Evolutionary conservation across 495 filamentous ascomycete genomes (phyloP).

Genomic region (Penicillium simplicissimum): DNA sequence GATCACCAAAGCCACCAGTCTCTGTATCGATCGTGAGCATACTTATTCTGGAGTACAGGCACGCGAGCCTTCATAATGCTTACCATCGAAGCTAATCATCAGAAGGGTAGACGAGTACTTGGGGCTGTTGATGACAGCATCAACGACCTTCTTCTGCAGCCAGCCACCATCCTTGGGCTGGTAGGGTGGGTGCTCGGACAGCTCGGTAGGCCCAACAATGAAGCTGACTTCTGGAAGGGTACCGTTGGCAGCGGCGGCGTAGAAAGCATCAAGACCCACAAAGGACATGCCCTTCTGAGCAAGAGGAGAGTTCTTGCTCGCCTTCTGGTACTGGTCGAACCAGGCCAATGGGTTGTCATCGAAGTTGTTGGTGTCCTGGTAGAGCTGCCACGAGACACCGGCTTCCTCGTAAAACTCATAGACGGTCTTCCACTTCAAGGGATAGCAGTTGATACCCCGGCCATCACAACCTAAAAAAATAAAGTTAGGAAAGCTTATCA

Average conservation of each 20-base stretch:
- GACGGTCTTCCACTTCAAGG: slow-evolving; percentile 55
- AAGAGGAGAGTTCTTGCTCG: slow-evolving; percentile 35
- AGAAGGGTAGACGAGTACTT: slow-evolving; percentile 51
- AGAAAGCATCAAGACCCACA: slow-evolving; percentile 50
- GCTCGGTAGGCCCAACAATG: slow-evolving; percentile 52
- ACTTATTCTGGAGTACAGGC: neutral
- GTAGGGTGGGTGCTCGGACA: slow-evolving; percentile 57
- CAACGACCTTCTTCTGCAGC: slow-evolving; percentile 55
- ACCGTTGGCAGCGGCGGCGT: slow-evolving; percentile 50
- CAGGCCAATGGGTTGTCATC: slow-evolving; percentile 56
- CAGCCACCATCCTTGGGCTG: slow-evolving; percentile 56
- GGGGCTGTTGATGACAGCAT: slow-evolving; percentile 51
- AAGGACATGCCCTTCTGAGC: slow-evolving; percentile 48
- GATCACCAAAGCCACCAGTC: slow-evolving; percentile 57
- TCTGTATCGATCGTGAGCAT: slow-evolving; percentile 30
- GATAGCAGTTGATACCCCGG: slow-evolving; percentile 51
- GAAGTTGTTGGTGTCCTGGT: slow-evolving; percentile 56
- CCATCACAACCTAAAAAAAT: slow-evolving; percentile 41
- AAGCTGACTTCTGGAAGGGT: slow-evolving; percentile 54
- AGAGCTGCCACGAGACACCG: slow-evolving; percentile 56
- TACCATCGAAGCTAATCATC: slow-evolving; percentile 54
- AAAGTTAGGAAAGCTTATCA: neutral
- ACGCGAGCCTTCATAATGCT: neutral
- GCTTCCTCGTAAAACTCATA: slow-evolving; percentile 54
- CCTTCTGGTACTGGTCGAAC: slow-evolving; percentile 56